phyloP scores from a whole-genome alignment of 768 basidiomycete genomes.

The Tubosaeta sp. region DNA sequence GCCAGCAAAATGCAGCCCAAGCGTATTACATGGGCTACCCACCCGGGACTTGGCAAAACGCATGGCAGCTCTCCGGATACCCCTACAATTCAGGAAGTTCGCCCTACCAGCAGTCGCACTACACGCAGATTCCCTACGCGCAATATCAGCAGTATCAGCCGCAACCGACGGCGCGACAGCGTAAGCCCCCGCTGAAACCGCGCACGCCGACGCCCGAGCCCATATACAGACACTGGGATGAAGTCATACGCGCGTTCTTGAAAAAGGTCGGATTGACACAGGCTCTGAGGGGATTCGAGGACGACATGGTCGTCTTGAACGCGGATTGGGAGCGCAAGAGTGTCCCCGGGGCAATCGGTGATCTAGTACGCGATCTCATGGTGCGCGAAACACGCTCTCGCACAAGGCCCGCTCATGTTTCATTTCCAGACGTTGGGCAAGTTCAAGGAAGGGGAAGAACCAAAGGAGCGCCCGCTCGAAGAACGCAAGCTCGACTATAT shows the following conservation, averaged over 20 bases:
- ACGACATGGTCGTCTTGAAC: constrained; percentile 71
- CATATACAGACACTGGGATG: constrained; percentile 58
- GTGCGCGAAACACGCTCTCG: constrained; percentile 32
- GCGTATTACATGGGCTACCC: constrained; percentile 33
- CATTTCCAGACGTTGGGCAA: constrained; percentile 25
- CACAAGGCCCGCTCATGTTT: background rate
- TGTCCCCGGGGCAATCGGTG: constrained; percentile 53
- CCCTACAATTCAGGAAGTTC: constrained; percentile 29
- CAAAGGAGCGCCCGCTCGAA: constrained; percentile 43
- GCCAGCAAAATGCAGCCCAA: constrained; percentile 28
- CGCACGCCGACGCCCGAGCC: constrained; percentile 39
- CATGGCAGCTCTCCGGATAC: constrained; percentile 33
- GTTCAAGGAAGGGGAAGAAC: constrained; percentile 26
- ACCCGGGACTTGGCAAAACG: constrained; percentile 30
- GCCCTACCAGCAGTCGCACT: constrained; percentile 33
- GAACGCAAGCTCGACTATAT: constrained; percentile 66
- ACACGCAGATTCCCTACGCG: constrained; percentile 31
- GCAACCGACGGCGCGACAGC: constrained; percentile 25
- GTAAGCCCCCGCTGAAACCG: constrained; percentile 24
- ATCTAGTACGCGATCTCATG: constrained; percentile 47
- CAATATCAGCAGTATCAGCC: constrained; percentile 33
- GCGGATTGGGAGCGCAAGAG: constrained; percentile 55
- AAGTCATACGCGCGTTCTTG: constrained; percentile 51
- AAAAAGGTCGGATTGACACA: constrained; percentile 52
- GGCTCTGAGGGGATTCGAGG: constrained; percentile 57